phyloP scores from a whole-genome alignment of 495 filamentous ascomycete genomes.

The Aspergillus carlsbadensis region DNA sequence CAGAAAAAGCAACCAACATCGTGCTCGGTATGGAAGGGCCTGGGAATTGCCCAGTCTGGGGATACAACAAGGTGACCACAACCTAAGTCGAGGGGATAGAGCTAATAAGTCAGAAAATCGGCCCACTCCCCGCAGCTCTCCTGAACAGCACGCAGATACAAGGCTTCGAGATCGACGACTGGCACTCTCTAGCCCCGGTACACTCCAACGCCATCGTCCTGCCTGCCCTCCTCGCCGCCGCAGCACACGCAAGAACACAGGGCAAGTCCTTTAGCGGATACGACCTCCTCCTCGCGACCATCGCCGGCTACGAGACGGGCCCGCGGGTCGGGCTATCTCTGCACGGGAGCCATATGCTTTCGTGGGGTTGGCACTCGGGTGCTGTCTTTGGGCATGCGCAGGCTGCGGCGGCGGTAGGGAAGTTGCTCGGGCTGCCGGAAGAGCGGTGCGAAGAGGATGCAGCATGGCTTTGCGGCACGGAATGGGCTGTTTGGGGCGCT shows the following conservation, averaged over 20 bases:
- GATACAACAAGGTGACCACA: slow-evolving; percentile 24
- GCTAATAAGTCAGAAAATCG: slow-evolving; percentile 7
- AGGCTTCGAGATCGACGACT: slow-evolving; percentile 26
- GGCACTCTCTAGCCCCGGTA: not conserved
- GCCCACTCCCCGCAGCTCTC: slow-evolving; percentile 32
- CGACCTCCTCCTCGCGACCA: slow-evolving; percentile 18
- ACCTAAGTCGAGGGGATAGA: not conserved
- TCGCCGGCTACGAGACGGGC: slow-evolving; percentile 38
- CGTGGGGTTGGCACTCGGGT: slow-evolving; percentile 40
- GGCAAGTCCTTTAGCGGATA: slow-evolving; percentile 12
- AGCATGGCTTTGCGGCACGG: slow-evolving; percentile 40
- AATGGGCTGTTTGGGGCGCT: slow-evolving; percentile 44
- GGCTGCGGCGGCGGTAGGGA: slow-evolving; percentile 34
- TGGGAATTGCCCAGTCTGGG: slow-evolving; percentile 30
- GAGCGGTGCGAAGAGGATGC: slow-evolving; percentile 34
- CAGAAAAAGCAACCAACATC: slow-evolving; percentile 30
- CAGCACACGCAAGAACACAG: slow-evolving; percentile 14
- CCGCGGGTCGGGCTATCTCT: slow-evolving; percentile 35
- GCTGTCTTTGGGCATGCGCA: slow-evolving; percentile 40
- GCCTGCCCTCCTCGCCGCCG: slow-evolving; percentile 35
- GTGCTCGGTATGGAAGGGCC: slow-evolving; percentile 30
- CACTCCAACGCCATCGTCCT: slow-evolving; percentile 21
- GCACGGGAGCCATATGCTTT: slow-evolving; percentile 24
- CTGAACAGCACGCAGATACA: slow-evolving; percentile 43
- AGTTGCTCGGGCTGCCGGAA: slow-evolving; percentile 29